Evolutionary conservation across 768 basidiomycete genomes (phyloP).

Genomic region (Boletus subcaerulescens): DNA sequence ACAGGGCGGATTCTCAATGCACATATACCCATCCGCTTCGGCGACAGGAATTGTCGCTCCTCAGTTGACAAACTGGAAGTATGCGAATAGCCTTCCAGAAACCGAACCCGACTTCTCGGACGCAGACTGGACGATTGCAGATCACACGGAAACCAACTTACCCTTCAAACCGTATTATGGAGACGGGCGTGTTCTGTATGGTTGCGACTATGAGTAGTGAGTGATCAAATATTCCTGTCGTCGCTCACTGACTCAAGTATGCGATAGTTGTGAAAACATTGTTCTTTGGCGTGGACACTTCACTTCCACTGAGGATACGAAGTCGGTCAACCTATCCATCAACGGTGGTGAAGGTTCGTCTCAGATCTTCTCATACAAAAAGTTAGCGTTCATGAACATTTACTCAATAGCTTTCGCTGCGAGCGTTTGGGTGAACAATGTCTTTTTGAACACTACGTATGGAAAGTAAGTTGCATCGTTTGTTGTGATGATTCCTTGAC

Average conservation of each 20-base stretch:
- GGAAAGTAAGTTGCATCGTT: conserved; percentile 53
- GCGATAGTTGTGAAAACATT: conserved; percentile 70
- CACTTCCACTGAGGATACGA: conserved; percentile 53
- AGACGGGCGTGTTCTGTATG: conserved; percentile 76
- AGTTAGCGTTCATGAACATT: background rate
- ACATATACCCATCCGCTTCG: conserved; percentile 36
- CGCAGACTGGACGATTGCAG: conserved; percentile 58
- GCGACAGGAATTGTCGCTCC: conserved; percentile 41
- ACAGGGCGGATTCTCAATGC: conserved; percentile 48
- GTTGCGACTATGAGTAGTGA: conserved; percentile 85
- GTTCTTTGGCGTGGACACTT: conserved; percentile 86
- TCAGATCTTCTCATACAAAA: background rate
- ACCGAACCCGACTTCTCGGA: conserved; percentile 57
- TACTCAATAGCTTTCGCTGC: conserved; percentile 62
- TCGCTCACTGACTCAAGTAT: conserved; percentile 3
- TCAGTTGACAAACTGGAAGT: conserved; percentile 66
- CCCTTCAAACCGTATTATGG: conserved; percentile 68
- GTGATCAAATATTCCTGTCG: conserved; percentile 22
- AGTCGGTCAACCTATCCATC: conserved; percentile 69
- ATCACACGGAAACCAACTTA: conserved; percentile 73
- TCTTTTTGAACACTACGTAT: conserved; percentile 68
- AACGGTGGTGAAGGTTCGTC: conserved; percentile 72
- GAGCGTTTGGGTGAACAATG: conserved; percentile 75
- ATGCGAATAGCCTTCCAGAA: conserved; percentile 74
- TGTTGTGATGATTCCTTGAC: background rate